Base-by-base conservation (phyloP, 352 stramenopile species). In the Phytophthora ohioensis region DNA sequence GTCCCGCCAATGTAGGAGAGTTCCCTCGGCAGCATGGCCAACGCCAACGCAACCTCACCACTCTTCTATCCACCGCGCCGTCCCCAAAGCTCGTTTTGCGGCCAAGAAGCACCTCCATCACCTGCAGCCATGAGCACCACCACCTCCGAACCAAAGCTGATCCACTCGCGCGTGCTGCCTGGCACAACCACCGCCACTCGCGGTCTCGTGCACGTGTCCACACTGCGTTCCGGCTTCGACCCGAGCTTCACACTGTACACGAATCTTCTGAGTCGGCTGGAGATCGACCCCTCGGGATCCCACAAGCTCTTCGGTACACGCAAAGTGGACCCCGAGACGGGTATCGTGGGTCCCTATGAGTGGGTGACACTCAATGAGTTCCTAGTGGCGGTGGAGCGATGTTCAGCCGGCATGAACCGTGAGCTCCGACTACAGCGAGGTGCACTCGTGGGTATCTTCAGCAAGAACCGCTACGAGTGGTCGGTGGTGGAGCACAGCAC, bases 391-490 rank as follows among this genome's bases (percentile, higher is more conserved):
- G 79, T 90, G 15, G 78, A 85, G 34, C 71, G 64, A 34, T 68
- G 83, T 12, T 69, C 81, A 9, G 73, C 64, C 8, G 84, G 76
- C 9, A 80, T 91, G 74, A 80, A 62, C 27, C 45, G 69, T 17
- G 68, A 79, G 52, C 64, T 90, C 12, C 65, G 58, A 32, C 57
- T 88, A 49, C 48, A 71, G 43, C 81, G 86, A 43, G 72, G 78
- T 4, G 84, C 84, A 10, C 75, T 88, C 30, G 79, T 94, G 10
- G 87, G 87, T n/a, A 55, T 94, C 15, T 92, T 93, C 73, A 82
- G 68, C 71, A 92, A 92, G 70, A 94, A 94, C 64, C 82, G 87
- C 31, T 88, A 88, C 61, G 87, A 94, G 61, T 93, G 87, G 87
- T 76, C 82, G 2, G 57, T 92, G 2, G 84, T 91, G 8, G 87